Conservation (phyloP, 108 stramenopile genomes). For the Fragilaria radians region DNA sequence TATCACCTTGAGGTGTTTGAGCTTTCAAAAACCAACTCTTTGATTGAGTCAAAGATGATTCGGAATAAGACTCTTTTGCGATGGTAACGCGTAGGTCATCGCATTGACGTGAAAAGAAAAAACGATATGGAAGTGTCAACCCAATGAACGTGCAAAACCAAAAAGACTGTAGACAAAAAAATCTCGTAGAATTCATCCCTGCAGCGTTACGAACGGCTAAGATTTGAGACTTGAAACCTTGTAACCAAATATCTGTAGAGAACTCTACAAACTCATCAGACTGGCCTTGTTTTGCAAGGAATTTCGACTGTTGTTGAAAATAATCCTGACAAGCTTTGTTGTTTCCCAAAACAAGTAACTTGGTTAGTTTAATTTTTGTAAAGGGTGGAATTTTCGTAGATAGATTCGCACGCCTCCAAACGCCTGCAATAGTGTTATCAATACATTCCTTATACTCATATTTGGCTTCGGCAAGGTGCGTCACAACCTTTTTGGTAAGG, state of each 20-base stretch:
- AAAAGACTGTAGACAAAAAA: slow-evolving; percentile 54
- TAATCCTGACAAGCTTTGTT: slow-evolving; percentile 64
- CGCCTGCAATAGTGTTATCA: slow-evolving; percentile 53
- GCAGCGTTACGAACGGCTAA: slow-evolving; percentile 54
- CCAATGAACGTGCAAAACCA: slow-evolving; percentile 63
- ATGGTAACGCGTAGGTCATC: slow-evolving; percentile 74
- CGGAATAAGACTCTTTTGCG: slow-evolving; percentile 59
- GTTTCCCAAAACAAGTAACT: slow-evolving; percentile 62
- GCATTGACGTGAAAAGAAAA: slow-evolving; percentile 78
- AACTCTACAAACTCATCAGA: slow-evolving; percentile 78
- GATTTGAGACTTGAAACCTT: slow-evolving; percentile 59
- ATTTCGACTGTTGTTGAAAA: slow-evolving; percentile 77
- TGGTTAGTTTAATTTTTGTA: slow-evolving; percentile 60
- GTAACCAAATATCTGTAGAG: slow-evolving; percentile 62
- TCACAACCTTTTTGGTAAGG: slow-evolving; percentile 64
- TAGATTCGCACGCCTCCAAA: slow-evolving; percentile 62
- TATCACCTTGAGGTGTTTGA: too few species aligned
- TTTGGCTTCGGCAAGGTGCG: slow-evolving; percentile 42
- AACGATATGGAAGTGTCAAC: slow-evolving; percentile 74
- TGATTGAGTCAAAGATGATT: background rate
- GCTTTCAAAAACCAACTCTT: slow-evolving; percentile 6
- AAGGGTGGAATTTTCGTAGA: slow-evolving; percentile 48
- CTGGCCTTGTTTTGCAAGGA: slow-evolving; percentile 62
- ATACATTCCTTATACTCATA: slow-evolving; percentile 36
- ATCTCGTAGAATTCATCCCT: slow-evolving; percentile 24